Evolutionary conservation across 108 stramenopile genomes (phyloP).

Genomic region (Discostella stelligeroides): DNA sequence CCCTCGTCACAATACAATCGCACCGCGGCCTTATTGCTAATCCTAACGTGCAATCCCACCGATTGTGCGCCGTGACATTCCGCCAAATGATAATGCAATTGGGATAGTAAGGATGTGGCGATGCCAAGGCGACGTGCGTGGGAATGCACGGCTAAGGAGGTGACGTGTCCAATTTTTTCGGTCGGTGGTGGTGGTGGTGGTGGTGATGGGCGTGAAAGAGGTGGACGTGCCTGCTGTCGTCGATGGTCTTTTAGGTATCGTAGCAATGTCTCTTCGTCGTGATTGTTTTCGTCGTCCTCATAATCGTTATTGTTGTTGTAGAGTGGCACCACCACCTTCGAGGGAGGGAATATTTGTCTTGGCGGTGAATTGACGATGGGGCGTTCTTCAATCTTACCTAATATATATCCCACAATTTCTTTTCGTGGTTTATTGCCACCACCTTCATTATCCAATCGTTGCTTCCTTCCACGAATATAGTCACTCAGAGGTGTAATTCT

Average conservation of each 20-base stretch:
- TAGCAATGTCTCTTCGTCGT: constrained; percentile 18
- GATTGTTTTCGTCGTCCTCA: neutral
- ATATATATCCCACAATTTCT: constrained; percentile 84
- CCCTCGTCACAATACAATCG: constrained; percentile 70
- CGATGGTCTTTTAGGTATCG: constrained; percentile 4
- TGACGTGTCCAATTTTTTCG: constrained; percentile 78
- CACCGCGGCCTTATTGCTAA: constrained; percentile 73
- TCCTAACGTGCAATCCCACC: constrained; percentile 83
- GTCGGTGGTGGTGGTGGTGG: constrained; percentile 13
- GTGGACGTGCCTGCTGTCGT: no score
- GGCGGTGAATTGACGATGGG: constrained; percentile 26
- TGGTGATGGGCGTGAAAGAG: neutral
- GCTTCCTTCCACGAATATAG: constrained; percentile 3
- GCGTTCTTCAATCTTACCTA: constrained; percentile 84
- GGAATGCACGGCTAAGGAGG: constrained; percentile 77
- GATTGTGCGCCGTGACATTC: constrained; percentile 50
- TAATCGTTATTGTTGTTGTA: neutral
- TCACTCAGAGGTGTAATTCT: constrained; percentile 19
- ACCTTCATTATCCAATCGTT: neutral
- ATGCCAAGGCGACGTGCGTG: constrained; percentile 79
- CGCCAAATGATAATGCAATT: constrained; percentile 79
- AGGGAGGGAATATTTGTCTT: constrained; percentile 28
- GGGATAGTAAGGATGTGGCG: constrained; percentile 69
- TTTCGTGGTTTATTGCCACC: constrained; percentile 29
- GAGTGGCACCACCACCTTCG: constrained; percentile 13